A percentile compares a stretch with the other conserved stretches of the same genome.
Evolutionary conservation across 495 filamentous ascomycete species (phyloP).

Genomic region (Margaritispora aquatica): DNA sequence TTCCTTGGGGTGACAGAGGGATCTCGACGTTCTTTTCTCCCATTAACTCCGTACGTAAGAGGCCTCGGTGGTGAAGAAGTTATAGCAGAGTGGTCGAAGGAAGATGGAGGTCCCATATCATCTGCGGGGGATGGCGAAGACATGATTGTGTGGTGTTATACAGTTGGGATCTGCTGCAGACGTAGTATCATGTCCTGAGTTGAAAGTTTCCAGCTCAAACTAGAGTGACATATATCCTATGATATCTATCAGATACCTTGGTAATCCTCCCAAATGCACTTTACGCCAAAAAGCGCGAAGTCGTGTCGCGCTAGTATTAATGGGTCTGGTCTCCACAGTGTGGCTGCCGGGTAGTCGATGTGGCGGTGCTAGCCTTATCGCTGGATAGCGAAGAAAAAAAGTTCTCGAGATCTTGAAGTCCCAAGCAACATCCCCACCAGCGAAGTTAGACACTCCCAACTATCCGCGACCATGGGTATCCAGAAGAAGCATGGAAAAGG

Average conservation of each 20-base stretch:
- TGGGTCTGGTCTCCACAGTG: no score
- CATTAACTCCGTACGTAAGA: neutral
- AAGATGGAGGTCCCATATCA: neutral
- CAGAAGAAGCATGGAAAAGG: slow-evolving; percentile 99
- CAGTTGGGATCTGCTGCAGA: neutral
- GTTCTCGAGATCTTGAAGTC: no score
- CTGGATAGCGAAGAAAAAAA: neutral
- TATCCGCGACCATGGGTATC: slow-evolving; percentile 66
- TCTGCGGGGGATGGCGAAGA: neutral
- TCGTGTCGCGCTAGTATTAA: neutral
- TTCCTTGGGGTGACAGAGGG: slow-evolving; percentile 64
- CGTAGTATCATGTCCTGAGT: neutral
- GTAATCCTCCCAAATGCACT: neutral
- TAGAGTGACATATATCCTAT: no score
- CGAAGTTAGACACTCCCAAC: neutral
- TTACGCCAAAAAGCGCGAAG: neutral
- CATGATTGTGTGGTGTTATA: neutral
- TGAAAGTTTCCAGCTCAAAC: no score
- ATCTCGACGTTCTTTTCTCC: slow-evolving; percentile 36
- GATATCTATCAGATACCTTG: no score
- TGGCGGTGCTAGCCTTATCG: neutral
- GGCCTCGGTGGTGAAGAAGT: slow-evolving; percentile 1
- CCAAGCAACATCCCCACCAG: neutral
- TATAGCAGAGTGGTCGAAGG: neutral
- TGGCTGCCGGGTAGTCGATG: neutral